A percentile compares a stretch with the other conserved stretches of the same genome.
Evolutionary conservation across 1,284 basidiomycete genomes (phyloP).

Genomic region (Puccinia horiana): DNA sequence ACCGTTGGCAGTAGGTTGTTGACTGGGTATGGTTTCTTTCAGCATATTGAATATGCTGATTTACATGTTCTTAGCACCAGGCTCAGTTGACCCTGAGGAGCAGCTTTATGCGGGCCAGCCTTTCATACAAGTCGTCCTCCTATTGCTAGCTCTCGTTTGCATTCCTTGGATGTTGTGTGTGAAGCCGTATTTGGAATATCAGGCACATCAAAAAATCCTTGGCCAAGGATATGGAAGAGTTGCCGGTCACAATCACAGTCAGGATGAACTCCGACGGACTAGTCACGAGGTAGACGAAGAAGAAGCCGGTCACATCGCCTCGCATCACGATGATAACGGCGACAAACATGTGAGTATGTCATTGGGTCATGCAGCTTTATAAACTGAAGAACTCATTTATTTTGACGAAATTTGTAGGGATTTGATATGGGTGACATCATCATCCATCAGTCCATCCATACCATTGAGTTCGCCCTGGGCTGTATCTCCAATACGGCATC

Average conservation of each 20-base stretch:
- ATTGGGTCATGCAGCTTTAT: not conserved
- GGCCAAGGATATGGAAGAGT: conserved; percentile 77
- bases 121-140: conserved; percentile 77
- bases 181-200: conserved; percentile 92
- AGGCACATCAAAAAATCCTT: conserved; percentile 82
- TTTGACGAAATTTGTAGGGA: conserved; percentile 65
- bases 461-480: conserved; percentile 96
- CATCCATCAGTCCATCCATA: conserved; percentile 96
- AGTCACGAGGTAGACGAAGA: conserved; percentile 66
- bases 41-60: conserved; percentile 55
- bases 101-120: conserved; percentile 85
- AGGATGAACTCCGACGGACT: conserved; percentile 64
- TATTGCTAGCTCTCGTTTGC: conserved; percentile 79
- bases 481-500: conserved; percentile 99
- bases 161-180: conserved; percentile 91
- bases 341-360: conserved; percentile 42
- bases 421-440: conserved; percentile 89
- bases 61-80: conserved; percentile 59
- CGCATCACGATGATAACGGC: conserved; percentile 5
- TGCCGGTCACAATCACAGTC: conserved; percentile 58
- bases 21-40: not conserved
- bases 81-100: conserved; percentile 66
- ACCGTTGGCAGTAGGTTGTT: conserved; percentile 61
- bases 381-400: conserved; percentile 46
- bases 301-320: conserved; percentile 61